These are phyloP conservation scores for Trifolium fragiferum DNA, from an alignment of 306 rosid genomes.

Conservation along the genomic window DNA sequence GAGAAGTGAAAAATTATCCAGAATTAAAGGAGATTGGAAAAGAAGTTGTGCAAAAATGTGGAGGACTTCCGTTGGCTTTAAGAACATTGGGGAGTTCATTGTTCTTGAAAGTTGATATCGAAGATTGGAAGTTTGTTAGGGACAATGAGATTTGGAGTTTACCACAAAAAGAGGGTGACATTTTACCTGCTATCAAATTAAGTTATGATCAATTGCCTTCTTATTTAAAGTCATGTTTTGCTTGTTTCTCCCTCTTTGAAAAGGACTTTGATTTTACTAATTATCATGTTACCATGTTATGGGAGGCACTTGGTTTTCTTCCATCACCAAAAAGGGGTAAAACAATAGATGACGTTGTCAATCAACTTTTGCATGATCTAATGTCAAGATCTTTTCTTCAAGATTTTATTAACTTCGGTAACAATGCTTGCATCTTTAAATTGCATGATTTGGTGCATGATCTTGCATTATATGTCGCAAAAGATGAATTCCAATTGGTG, in stretches of 20 bases:
- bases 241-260: conserved; percentile 31
- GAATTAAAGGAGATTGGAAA: conserved; percentile 30
- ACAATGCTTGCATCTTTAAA: background rate
- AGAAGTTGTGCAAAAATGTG: conserved; percentile 43
- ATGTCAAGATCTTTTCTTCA: conserved; percentile 2
- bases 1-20: conserved; percentile 26
- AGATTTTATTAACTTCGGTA: background rate
- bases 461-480: conserved; percentile 22
- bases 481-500: background rate
- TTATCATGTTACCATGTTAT: background rate
- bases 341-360: conserved; percentile 26
- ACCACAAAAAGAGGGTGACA: conserved; percentile 7
- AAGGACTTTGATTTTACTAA: background rate
- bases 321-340: background rate
- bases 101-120: background rate
- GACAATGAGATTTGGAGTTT: conserved; percentile 50
- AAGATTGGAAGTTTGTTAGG: conserved; percentile 2
- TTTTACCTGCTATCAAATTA: conserved; percentile 41
- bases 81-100: conserved; percentile 44
- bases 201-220: conserved; percentile 50
- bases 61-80: conserved; percentile 46
- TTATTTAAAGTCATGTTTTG: conserved; percentile 44
- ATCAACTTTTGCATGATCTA: background rate
- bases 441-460: background rate
- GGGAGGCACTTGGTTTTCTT: conserved; percentile 48